phyloP scores from a whole-genome alignment of 208 protist species.

The Hexamita inflata region DNA sequence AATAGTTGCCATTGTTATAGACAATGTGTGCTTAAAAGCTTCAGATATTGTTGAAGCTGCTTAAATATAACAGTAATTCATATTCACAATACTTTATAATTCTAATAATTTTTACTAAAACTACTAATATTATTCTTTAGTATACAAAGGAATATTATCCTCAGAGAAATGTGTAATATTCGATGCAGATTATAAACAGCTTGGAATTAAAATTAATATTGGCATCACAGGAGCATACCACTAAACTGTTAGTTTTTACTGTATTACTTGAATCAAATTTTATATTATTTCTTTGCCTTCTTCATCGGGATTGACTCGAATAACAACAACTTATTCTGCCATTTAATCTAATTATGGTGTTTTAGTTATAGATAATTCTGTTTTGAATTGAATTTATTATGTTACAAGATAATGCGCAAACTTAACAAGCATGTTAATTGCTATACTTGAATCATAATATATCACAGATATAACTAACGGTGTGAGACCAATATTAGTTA shows the following conservation, averaged over 20 bases:
- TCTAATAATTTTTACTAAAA: neutral
- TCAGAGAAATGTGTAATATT: neutral
- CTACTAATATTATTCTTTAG: neutral
- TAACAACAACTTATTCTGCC: neutral
- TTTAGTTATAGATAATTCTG: neutral
- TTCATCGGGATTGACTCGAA: neutral
- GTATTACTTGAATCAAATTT: neutral
- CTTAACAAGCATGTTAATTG: neutral
- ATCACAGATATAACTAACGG: neutral
- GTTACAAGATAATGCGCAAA: neutral
- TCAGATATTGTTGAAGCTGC: neutral
- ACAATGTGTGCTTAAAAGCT: neutral
- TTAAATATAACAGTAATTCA: neutral
- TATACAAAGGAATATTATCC: neutral
- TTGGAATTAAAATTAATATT: neutral
- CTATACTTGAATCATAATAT: neutral
- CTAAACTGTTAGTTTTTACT: neutral
- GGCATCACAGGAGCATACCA: neutral
- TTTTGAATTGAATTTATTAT: neutral
- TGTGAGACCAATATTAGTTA: neutral
- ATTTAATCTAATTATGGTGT: neutral
- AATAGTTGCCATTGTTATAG: neutral
- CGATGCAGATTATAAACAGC: neutral
- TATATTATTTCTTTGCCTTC: neutral
- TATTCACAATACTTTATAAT: neutral